A percentile compares a stretch with the other conserved stretches of the same genome.
phyloP scores from a whole-genome alignment of 1,284 basidiomycete genomes.

The Heterobasidion parviporum region DNA sequence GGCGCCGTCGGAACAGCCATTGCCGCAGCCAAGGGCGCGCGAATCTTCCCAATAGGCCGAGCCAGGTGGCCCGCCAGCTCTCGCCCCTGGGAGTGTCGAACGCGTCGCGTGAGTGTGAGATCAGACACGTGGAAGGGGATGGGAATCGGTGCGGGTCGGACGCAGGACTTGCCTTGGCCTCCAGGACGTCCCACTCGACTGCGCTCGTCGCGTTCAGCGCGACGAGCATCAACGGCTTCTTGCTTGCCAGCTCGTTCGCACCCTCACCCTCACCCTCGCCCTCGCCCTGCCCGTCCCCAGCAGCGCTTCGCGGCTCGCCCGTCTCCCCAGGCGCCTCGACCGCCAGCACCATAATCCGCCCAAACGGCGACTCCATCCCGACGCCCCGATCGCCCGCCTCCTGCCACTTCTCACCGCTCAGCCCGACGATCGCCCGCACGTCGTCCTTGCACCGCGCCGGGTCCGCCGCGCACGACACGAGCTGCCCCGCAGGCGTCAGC shows the following conservation, averaged over 20 bases:
- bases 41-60: conserved; percentile 32
- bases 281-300: conserved; percentile 8
- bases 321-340: conserved; percentile 24
- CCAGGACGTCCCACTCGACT: conserved; percentile 56
- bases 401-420: conserved; percentile 67
- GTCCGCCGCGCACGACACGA: conserved; percentile 48
- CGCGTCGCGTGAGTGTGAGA: neutral
- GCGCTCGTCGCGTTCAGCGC: conserved; percentile 53
- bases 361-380: conserved; percentile 63
- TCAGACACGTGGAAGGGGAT: neutral
- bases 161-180: conserved; percentile 40
- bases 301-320: conserved; percentile 3
- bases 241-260: conserved; percentile 32
- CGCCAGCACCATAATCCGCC: conserved; percentile 59
- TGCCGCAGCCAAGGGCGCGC: conserved; percentile 19
- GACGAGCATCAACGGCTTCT: conserved; percentile 46
- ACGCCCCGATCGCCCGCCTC: conserved; percentile 53
- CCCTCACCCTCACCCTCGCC: conserved; percentile 33
- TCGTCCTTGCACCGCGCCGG: conserved; percentile 56
- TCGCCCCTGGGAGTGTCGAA: conserved; percentile 33
- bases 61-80: conserved; percentile 37
- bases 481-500: conserved; percentile 53
- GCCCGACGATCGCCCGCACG: conserved; percentile 59
- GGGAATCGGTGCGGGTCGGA: neutral
- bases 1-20: conserved; percentile 9